Conservation (phyloP, 2,329 filamentous ascomycete species). For the Tricladium varicosporioides region DNA sequence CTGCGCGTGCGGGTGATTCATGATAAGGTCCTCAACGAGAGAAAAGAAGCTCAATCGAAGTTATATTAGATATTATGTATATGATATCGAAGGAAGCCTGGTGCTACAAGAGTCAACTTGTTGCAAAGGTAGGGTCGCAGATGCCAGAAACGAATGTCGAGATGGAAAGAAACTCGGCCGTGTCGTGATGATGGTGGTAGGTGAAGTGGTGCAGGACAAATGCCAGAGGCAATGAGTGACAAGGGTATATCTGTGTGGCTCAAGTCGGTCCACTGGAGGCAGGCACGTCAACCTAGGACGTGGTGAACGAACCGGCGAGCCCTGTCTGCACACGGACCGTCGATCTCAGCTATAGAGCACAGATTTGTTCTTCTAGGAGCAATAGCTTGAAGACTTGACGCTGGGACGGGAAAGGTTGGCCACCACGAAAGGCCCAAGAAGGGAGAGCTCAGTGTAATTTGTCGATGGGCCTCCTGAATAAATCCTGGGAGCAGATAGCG, state of each 20-base stretch:
- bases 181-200: background rate
- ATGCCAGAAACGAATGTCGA: conserved; percentile 17
- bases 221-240: conserved; percentile 1
- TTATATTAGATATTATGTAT: conserved; percentile 19
- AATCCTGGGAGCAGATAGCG: no score
- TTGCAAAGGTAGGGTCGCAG: background rate
- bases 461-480: no score
- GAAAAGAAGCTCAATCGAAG: conserved; percentile 7
- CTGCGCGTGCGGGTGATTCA: conserved; percentile 10
- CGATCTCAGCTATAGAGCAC: conserved; percentile 16
- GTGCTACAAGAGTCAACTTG: background rate
- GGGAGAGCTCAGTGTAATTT: no score
- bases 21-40: conserved; percentile 6
- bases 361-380: background rate
- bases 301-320: conserved; percentile 1
- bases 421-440: no score
- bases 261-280: conserved; percentile 1
- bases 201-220: conserved; percentile 2
- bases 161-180: background rate
- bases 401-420: no score
- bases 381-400: background rate
- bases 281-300: conserved; percentile 11
- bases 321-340: conserved; percentile 15
- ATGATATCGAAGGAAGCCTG: background rate
- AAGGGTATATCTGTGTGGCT: conserved; percentile 16